Evolutionary conservation across 805 yeast species (phyloP).

Genomic region (Candida xyloterini): DNA sequence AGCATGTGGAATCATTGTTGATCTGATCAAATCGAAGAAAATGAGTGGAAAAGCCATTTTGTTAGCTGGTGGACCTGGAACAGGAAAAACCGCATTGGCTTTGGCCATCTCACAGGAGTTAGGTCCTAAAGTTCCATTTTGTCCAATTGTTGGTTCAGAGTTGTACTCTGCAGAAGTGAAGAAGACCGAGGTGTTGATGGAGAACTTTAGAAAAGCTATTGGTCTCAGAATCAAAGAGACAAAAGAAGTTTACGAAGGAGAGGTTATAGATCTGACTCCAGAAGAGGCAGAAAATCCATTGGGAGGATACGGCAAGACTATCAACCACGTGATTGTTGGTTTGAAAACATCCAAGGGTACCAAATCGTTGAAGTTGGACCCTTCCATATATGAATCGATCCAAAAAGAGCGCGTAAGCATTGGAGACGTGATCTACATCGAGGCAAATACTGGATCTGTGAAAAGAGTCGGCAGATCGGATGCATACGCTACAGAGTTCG

Average conservation of each 20-base stretch:
- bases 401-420: constrained; percentile 94
- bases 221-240: constrained; percentile 96
- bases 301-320: constrained; percentile 73
- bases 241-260: constrained; percentile 97
- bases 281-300: constrained; percentile 90
- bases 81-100: constrained; percentile 98
- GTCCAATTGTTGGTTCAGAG: constrained; percentile 93
- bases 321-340: constrained; percentile 86
- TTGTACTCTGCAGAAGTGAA: constrained; percentile 87
- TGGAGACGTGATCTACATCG: constrained; percentile 95
- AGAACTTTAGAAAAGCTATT: constrained; percentile 92
- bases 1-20: constrained; percentile 92
- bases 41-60: constrained; percentile 96
- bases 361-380: constrained; percentile 97
- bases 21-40: constrained; percentile 89
- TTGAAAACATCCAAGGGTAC: constrained; percentile 96
- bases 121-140: constrained; percentile 84
- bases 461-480: constrained; percentile 94
- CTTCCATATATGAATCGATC: constrained; percentile 93
- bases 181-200: constrained; percentile 94
- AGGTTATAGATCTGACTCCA: constrained; percentile 87
- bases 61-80: constrained; percentile 97
- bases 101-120: constrained; percentile 82
- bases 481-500: constrained; percentile 95
- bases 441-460: constrained; percentile 92